These are phyloP conservation scores for Stemphylium beticola DNA, from an alignment of 2,329 filamentous ascomycete genomes.

Conservation along the genomic window DNA sequence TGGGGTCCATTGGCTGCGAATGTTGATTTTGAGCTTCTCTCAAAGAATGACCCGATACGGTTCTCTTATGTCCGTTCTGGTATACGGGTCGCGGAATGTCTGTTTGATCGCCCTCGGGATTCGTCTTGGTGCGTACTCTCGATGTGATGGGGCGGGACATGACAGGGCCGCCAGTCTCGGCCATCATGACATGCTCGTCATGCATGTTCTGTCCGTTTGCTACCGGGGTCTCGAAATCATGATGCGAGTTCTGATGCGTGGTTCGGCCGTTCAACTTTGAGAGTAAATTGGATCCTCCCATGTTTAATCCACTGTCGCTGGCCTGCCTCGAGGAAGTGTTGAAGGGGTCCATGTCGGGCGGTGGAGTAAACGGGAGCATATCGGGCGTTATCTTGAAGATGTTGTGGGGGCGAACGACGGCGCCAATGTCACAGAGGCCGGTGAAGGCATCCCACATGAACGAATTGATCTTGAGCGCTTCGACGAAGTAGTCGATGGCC, in stretches of 20 bases:
- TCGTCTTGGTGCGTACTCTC: constrained; percentile 48
- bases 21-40: constrained; percentile 39
- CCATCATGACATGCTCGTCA: constrained; percentile 55
- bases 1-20: constrained; percentile 42
- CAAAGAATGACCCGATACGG: constrained; percentile 80
- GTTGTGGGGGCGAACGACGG: constrained; percentile 79
- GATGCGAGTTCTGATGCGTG: constrained; percentile 32
- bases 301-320: constrained; percentile 43
- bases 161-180: constrained; percentile 43
- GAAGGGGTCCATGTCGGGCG: constrained; percentile 54
- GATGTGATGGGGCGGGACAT: constrained; percentile 49
- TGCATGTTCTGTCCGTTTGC: constrained; percentile 47
- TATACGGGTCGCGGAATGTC: constrained; percentile 46
- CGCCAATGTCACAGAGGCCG: constrained; percentile 81
- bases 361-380: constrained; percentile 55
- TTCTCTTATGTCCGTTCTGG: constrained; percentile 77
- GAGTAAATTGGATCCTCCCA: constrained; percentile 47
- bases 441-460: constrained; percentile 99
- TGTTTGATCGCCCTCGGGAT: constrained; percentile 49
- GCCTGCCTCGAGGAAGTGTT: constrained; percentile 44
- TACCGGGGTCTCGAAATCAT: constrained; percentile 56
- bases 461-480: constrained; percentile 85
- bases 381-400: constrained; percentile 80
- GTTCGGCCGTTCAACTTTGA: constrained; percentile 54
- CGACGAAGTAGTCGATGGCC: constrained; percentile 85